Evolutionary conservation across 1,139 yeast species (phyloP), one percentile per base, ranked within the genome.

Genomic region (Yamadazyma epiphylla): DNA sequence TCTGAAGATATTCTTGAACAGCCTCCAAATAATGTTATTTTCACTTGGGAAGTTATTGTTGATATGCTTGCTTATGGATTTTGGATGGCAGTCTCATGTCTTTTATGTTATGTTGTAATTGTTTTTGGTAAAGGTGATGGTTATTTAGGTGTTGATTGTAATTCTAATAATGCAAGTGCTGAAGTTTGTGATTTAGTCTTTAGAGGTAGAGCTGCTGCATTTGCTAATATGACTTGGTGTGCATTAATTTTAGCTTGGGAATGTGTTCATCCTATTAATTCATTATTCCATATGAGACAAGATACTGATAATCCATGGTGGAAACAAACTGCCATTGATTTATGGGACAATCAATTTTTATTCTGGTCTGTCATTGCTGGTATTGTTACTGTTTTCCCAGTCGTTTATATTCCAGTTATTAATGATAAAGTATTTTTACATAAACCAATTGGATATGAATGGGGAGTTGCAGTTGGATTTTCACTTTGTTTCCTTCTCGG

Each of bases 181-280:
- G 41, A 40, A 5, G 43, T 35, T 1, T 88, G 96, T 60, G 51
- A 60, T 28, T 61, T 70, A 42, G 95, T 88, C 5, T 86, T 80
- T 62, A 67, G 76, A 47, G 89, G 91, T 3, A 77, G 96, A 52
- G 77, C 95, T 2, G 76, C 85, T 4, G 73, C 94, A 0, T 88
- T 88, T 61, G 86, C 84, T 3, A 77, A 80, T 5, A 80, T 88
- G 81, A 87, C 96, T 1, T 88, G 96, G 95, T 77, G 94, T 61
- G 83, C 94, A 4, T 71, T 88, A 39, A 58, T 88, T 17, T 65
- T 86, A 35, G 95, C 95, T 2, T 87, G 95, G 95, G 95, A 87
- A 58, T 88, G 89, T 49, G 71, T 86, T 36, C 94, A 86, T 52
- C 68, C 82, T 56, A 65, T 80, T 37, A 69, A 80, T 43, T 85